phyloP scores from a whole-genome alignment of 129 eudicot genomes.

The Saposhnikovia divaricata region DNA sequence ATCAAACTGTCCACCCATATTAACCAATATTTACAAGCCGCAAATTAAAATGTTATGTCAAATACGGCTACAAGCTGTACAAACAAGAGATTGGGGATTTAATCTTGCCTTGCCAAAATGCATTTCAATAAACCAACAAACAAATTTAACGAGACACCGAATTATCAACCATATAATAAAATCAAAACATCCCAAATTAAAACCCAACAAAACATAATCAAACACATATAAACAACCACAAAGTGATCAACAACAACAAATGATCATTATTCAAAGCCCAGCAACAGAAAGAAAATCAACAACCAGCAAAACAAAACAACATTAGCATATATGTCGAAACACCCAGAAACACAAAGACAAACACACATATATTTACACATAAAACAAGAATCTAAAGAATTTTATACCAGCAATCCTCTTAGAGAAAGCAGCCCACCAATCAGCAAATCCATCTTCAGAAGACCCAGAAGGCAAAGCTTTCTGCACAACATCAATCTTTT shows the following conservation, averaged over 20 bases:
- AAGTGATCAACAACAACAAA: neutral
- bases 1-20: neutral
- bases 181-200: neutral
- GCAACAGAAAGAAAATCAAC: neutral
- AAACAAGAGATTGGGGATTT: slow-evolving; percentile 6
- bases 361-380: too few species aligned
- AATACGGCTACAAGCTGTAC: neutral
- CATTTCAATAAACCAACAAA: neutral
- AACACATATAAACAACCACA: neutral
- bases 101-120: neutral
- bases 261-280: neutral
- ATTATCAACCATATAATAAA: neutral
- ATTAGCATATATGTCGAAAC: neutral
- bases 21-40: neutral
- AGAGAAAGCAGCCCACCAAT: slow-evolving; percentile 42
- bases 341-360: neutral
- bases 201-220: neutral
- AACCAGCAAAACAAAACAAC: neutral
- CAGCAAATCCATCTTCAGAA: slow-evolving; percentile 30
- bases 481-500: slow-evolving; percentile 18
- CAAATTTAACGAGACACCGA: neutral
- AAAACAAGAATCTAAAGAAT: neutral
- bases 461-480: slow-evolving; percentile 28
- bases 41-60: slow-evolving; percentile 2
- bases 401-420: slow-evolving; percentile 35